Evolutionary conservation across 306 rosid species (phyloP).

Genomic region (Corylus heterophylla): DNA sequence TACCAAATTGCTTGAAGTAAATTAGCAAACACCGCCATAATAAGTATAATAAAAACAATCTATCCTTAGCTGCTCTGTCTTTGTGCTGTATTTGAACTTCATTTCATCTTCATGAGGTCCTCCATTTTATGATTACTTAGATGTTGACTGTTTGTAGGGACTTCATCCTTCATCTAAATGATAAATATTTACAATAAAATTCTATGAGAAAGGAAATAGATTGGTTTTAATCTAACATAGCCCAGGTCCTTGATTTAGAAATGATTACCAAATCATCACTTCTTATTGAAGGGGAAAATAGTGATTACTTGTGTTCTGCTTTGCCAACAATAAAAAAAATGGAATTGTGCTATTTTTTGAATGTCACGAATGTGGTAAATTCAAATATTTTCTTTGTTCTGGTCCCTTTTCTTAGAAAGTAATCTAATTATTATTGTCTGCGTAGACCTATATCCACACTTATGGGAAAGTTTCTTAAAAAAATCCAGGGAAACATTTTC

Average conservation of each 20-base stretch:
- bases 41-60: not conserved
- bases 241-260: not conserved
- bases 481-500: not conserved
- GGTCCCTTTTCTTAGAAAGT: too few relatives aligned
- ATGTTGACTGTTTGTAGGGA: not conserved
- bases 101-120: not conserved
- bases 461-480: not conserved
- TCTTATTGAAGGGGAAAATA: not conserved
- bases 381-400: too few relatives aligned
- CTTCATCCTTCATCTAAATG: not conserved
- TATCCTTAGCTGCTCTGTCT: not conserved
- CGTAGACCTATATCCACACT: not conserved
- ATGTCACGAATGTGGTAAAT: too few relatives aligned
- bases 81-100: not conserved
- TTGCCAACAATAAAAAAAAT: too few relatives aligned
- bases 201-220: not conserved
- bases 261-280: not conserved
- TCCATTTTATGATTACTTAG: not conserved
- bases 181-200: not conserved
- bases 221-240: not conserved
- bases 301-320: not conserved
- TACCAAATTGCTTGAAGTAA: not conserved
- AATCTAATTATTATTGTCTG: not conserved
- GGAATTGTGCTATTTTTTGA: too few relatives aligned
- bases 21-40: not conserved